A percentile compares a stretch with the other conserved stretches of the same genome.
phyloP scores from a whole-genome alignment of 2,329 filamentous ascomycete genomes.

The Xylaria sp. region DNA sequence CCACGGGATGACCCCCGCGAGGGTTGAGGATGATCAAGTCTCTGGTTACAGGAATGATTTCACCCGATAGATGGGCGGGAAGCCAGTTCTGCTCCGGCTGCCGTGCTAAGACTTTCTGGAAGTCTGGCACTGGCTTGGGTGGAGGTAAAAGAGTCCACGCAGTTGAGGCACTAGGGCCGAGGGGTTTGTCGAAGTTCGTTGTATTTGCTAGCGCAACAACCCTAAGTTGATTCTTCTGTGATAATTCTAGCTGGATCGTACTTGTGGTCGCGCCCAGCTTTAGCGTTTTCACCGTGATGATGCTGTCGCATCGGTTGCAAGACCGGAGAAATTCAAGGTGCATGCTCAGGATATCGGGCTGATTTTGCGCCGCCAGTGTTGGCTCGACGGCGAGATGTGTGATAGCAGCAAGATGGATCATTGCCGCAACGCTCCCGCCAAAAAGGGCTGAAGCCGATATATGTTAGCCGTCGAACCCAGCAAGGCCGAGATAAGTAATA shows the following conservation, averaged over 20 bases:
- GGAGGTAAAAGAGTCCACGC: slow-evolving; percentile 39
- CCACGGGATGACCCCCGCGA: slow-evolving; percentile 37
- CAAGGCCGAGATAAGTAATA: neutral
- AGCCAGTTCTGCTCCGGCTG: slow-evolving; percentile 44
- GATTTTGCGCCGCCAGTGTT: slow-evolving; percentile 32
- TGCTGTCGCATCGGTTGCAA: slow-evolving; percentile 41
- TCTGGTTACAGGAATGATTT: slow-evolving; percentile 40
- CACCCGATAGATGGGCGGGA: slow-evolving; percentile 37
- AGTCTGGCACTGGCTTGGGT: slow-evolving; percentile 43
- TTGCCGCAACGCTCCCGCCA: slow-evolving; percentile 44
- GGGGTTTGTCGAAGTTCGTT: slow-evolving; percentile 42
- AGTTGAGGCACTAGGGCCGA: slow-evolving; percentile 40
- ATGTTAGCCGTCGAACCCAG: neutral
- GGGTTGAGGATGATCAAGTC: slow-evolving; percentile 41
- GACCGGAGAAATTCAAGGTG: slow-evolving; percentile 46
- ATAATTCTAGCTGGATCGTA: slow-evolving; percentile 44
- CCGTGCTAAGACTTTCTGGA: slow-evolving; percentile 34
- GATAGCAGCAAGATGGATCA: slow-evolving; percentile 41
- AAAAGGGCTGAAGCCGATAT: neutral
- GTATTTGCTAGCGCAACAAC: slow-evolving; percentile 42
- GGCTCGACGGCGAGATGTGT: slow-evolving; percentile 41
- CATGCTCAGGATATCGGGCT: slow-evolving; percentile 45
- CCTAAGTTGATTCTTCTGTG: slow-evolving; percentile 37
- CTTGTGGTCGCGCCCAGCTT: slow-evolving; percentile 40
- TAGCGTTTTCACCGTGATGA: slow-evolving; percentile 38